phyloP scores from a whole-genome alignment of 352 stramenopile genomes.

The Pythium biforme region DNA sequence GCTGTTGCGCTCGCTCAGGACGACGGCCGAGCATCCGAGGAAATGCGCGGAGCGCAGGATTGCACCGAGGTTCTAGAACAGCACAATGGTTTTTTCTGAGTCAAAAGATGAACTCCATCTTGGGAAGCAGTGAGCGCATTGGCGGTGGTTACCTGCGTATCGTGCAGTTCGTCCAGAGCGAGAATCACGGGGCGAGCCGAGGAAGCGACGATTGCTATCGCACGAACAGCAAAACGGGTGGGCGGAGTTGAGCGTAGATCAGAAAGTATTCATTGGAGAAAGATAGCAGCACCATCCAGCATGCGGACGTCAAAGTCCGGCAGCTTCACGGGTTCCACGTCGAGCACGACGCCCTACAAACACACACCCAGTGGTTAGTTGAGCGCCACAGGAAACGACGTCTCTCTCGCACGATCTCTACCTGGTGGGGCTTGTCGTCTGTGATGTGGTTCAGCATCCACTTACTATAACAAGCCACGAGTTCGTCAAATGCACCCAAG shows the following conservation, averaged over 20 bases:
- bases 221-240: background rate
- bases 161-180: conserved; percentile 75
- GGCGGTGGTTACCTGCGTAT: conserved; percentile 48
- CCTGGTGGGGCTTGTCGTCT: conserved; percentile 79
- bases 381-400: background rate
- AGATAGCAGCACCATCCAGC: conserved; percentile 7
- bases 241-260: background rate
- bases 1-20: conserved; percentile 71
- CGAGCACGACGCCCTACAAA: conserved; percentile 59
- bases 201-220: conserved; percentile 30
- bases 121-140: background rate
- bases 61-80: conserved; percentile 75
- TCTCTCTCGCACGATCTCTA: conserved; percentile 14
- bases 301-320: conserved; percentile 43
- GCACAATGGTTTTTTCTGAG: too few species aligned
- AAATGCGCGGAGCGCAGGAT: conserved; percentile 82
- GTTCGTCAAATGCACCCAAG: background rate
- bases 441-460: conserved; percentile 86
- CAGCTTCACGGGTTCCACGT: conserved; percentile 57
- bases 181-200: conserved; percentile 54
- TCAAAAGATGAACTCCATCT: too few species aligned
- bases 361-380: conserved; percentile 9
- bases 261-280: background rate
- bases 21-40: conserved; percentile 58
- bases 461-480: conserved; percentile 40